Evolutionary conservation across 768 basidiomycete species (phyloP).

Genomic region (Collybia sp.): DNA sequence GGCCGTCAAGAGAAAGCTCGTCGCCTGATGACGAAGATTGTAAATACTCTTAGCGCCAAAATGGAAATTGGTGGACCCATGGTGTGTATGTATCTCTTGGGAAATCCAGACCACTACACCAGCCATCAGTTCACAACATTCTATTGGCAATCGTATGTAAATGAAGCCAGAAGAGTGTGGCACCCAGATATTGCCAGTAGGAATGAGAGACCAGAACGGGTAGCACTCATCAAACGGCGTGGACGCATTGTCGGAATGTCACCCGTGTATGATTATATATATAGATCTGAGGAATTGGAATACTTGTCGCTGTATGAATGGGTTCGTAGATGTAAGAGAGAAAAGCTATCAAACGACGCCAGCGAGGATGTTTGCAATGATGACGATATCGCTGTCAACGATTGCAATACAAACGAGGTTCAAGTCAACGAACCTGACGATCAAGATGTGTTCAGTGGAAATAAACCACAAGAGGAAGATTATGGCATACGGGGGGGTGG

Average conservation of each 20-base stretch:
- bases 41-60: constrained; percentile 21
- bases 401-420: neutral
- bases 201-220: constrained; percentile 10
- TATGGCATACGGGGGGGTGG: neutral
- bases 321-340: constrained; percentile 5
- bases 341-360: neutral
- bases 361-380: neutral
- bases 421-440: neutral
- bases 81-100: constrained; percentile 23
- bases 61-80: constrained; percentile 28
- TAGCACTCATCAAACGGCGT: constrained; percentile 12
- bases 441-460: neutral
- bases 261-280: constrained; percentile 15
- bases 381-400: neutral
- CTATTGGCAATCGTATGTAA: constrained; percentile 17
- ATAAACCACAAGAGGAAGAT: neutral
- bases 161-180: constrained; percentile 4
- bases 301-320: constrained; percentile 14
- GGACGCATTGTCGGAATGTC: constrained; percentile 13
- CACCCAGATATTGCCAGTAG: neutral
- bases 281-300: constrained; percentile 9
- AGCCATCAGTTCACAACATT: constrained; percentile 21
- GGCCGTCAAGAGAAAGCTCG: constrained; percentile 9
- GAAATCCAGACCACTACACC: constrained; percentile 28
- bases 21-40: constrained; percentile 19